phyloP scores from a whole-genome alignment of 1,284 basidiomycete species.

The Cutaneotrichosporon dermatis region DNA sequence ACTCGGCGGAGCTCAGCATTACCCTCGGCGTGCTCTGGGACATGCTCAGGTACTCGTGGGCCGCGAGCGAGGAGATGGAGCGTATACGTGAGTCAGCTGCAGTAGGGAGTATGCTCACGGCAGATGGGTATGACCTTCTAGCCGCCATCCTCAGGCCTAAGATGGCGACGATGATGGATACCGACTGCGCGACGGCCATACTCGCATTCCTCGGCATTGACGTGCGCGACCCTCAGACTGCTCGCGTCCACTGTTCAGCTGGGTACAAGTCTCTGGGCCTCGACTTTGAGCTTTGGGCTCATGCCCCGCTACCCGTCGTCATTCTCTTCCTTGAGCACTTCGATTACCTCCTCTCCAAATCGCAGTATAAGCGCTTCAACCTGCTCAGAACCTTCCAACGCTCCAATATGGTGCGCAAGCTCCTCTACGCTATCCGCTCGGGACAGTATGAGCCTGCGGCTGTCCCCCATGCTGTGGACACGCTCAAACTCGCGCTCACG shows the following conservation, averaged over 20 bases:
- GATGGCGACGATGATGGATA: constrained; percentile 64
- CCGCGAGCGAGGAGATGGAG: constrained; percentile 88
- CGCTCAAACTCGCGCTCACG: constrained; percentile 29
- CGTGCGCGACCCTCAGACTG: constrained; percentile 75
- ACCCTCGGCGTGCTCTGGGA: constrained; percentile 70
- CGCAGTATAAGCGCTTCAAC: constrained; percentile 70
- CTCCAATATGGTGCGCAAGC: constrained; percentile 65
- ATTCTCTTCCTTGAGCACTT: constrained; percentile 72
- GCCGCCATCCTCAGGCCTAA: constrained; percentile 70
- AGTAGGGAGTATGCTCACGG: constrained; percentile 1
- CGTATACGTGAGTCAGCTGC: constrained; percentile 58
- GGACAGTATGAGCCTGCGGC: constrained; percentile 63
- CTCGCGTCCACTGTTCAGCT: constrained; percentile 72
- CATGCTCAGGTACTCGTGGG: constrained; percentile 76
- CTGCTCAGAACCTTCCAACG: constrained; percentile 61
- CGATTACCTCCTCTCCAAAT: constrained; percentile 63
- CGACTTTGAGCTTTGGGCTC: constrained; percentile 86
- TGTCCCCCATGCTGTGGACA: constrained; percentile 55
- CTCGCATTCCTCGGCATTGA: constrained; percentile 81
- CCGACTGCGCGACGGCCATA: constrained; percentile 68
- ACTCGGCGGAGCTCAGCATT: constrained; percentile 65
- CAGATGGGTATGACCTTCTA: constrained; percentile 84
- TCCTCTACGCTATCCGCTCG: constrained; percentile 75
- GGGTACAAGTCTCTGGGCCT: constrained; percentile 80
- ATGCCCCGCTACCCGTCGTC: constrained; percentile 64